Evolutionary conservation across 1,284 basidiomycete genomes (phyloP), one percentile per base, ranked within the genome.

Genomic region (Microbotryomycetes sp.): DNA sequence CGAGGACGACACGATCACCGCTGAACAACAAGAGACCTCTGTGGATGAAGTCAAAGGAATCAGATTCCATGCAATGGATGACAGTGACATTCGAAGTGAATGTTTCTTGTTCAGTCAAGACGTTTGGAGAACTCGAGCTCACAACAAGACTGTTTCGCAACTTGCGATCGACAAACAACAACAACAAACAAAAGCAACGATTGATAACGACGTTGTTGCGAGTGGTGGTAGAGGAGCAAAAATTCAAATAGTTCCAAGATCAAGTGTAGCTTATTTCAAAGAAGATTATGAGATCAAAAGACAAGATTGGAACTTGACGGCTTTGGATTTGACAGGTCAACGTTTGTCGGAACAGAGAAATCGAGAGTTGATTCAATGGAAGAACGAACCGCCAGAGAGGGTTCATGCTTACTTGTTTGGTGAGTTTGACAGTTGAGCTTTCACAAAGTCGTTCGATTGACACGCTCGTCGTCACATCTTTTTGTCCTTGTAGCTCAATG

Each of bases 31-130:
- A n/a, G n/a, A n/a, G n/a, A n/a, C n/a, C n/a, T n/a, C n/a, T n/a
- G n/a, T n/a, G n/a, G n/a, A n/a, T n/a, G n/a, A n/a, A n/a, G n/a
- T n/a, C n/a, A n/a, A n/a, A n/a, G n/a, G 16, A 12, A 22, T 68
- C 32, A 64, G 64, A 15, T 65, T 68, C 53, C 60, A 64, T 14
- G 22, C 58, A 2, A 30, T 54, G 5, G 31, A 54, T 4, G 49
- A 51, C 32, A 55, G 42, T 47, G 66, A 68, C 45, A 45, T 16
- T n/a, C 52, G 59, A 23, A 58, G 55, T 53, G 66, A 68, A 46
- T 65, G 64, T 56, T 66, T 58, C 56, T 49, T 68, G 25, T n/a
- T 66, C 15, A 56, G 60, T 28, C 31, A 52, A 23, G 66, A 68
- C 28, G 30, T 65, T 30, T 68, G 66, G 64, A 9, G 36, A 42